Conservation (phyloP, 805 yeast genomes). For the Candida incommunis region DNA sequence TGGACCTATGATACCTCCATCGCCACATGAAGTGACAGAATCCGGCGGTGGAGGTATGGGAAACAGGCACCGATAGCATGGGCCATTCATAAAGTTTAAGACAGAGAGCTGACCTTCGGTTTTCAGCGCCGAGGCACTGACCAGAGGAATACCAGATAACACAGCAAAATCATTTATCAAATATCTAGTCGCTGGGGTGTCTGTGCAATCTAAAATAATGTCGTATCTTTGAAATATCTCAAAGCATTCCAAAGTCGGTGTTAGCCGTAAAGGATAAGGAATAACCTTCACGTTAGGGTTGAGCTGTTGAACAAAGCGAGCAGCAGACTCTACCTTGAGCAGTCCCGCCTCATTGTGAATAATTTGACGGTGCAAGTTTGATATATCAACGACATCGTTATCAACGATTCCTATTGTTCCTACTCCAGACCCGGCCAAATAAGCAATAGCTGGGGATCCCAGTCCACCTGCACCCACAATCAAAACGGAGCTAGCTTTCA, state of each 20-base stretch:
- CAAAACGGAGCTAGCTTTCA: conserved; percentile 46
- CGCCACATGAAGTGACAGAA: conserved; percentile 72
- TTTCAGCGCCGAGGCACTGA: conserved; percentile 84
- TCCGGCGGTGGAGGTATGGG: conserved; percentile 84
- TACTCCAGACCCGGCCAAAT: conserved; percentile 77
- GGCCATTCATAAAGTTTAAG: conserved; percentile 59
- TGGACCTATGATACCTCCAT: conserved; percentile 91
- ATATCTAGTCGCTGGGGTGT: conserved; percentile 78
- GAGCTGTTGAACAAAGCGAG: conserved; percentile 31
- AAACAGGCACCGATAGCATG: conserved; percentile 89
- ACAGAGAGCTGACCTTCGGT: conserved; percentile 84
- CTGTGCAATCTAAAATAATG: conserved; percentile 83
- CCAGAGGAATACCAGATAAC: conserved; percentile 48
- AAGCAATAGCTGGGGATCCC: conserved; percentile 82
- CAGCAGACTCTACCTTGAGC: conserved; percentile 72
- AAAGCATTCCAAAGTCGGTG: conserved; percentile 39
- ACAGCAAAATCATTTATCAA: conserved; percentile 78
- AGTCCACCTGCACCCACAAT: conserved; percentile 96
- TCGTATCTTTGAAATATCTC: conserved; percentile 53
- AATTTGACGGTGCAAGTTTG: conserved; percentile 84
- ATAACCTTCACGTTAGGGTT: conserved; percentile 55
- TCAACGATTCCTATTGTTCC: conserved; percentile 76
- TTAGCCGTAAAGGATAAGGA: conserved; percentile 38
- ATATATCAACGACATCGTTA: conserved; percentile 66
- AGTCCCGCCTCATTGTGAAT: conserved; percentile 60